Conservation (phyloP, 768 basidiomycete species). For the Dacryopinax primogenitus region DNA sequence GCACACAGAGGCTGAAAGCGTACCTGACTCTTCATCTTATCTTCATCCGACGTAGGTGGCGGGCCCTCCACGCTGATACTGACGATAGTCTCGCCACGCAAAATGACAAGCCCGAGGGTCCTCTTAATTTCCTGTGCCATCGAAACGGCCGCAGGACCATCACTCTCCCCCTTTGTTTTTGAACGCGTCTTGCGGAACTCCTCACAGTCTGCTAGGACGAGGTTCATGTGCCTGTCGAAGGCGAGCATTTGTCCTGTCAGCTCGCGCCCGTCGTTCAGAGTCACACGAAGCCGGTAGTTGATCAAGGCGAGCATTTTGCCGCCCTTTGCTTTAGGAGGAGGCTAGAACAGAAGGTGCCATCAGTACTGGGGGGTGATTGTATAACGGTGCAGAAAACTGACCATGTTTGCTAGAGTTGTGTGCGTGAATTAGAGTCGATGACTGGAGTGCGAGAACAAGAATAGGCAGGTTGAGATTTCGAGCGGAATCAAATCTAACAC, state of each 20-base stretch:
- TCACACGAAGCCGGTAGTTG: slow-evolving; percentile 95
- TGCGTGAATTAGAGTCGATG: neutral
- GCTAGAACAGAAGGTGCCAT: slow-evolving; percentile 33
- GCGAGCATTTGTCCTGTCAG: slow-evolving; percentile 98
- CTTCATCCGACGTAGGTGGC: slow-evolving; percentile 79
- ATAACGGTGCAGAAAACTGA: neutral
- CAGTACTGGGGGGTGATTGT: neutral
- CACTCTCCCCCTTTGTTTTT: slow-evolving; percentile 76
- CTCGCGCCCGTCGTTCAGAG: slow-evolving; percentile 91
- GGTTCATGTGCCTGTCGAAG: slow-evolving; percentile 99
- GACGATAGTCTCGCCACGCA: slow-evolving; percentile 93
- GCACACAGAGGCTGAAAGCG: slow-evolving; percentile 24
- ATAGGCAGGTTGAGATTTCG: neutral
- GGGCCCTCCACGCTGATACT: slow-evolving; percentile 91
- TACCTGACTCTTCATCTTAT: slow-evolving; percentile 62
- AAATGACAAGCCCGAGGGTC: slow-evolving; percentile 86
- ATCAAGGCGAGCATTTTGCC: slow-evolving; percentile 96
- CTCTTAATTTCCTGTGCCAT: slow-evolving; percentile 79
- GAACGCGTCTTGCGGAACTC: slow-evolving; percentile 87
- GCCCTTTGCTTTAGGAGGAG: slow-evolving; percentile 92
- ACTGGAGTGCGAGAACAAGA: neutral
- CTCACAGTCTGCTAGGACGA: slow-evolving; percentile 95
- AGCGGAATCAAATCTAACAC: neutral
- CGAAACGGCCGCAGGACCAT: slow-evolving; percentile 48
- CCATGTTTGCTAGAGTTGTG: neutral